Evolutionary conservation across 2,329 filamentous ascomycete genomes (phyloP).

Genomic region (Stenocarpella maydis): DNA sequence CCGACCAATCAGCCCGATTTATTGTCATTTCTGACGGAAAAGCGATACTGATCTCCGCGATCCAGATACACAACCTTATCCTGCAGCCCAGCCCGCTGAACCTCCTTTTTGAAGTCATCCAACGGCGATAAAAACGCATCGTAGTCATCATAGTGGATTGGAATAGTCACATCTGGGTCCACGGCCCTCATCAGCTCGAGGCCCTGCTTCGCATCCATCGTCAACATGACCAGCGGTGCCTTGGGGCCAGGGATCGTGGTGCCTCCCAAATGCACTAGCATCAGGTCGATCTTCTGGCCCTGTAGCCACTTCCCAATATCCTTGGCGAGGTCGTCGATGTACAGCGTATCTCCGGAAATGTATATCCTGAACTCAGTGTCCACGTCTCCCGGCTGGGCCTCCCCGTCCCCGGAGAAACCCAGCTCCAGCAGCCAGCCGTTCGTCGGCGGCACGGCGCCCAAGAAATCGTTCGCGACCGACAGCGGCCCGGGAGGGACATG

Average conservation of each 20-base stretch:
- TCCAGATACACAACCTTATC: conserved; percentile 68
- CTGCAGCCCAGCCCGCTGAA: conserved; percentile 58
- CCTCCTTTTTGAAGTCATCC: conserved; percentile 65
- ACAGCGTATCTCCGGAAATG: conserved; percentile 71
- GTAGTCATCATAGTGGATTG: conserved; percentile 72
- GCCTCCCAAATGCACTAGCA: conserved; percentile 72
- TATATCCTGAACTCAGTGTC: conserved; percentile 66
- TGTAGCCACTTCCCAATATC: conserved; percentile 65
- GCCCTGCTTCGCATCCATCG: conserved; percentile 72
- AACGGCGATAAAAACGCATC: conserved; percentile 67
- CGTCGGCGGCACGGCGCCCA: conserved; percentile 64
- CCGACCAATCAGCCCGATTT: not conserved
- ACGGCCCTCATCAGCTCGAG: conserved; percentile 67
- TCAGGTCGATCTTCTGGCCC: conserved; percentile 66
- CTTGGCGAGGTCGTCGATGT: conserved; percentile 65
- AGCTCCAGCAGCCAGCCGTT: conserved; percentile 74
- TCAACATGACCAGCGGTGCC: conserved; percentile 70
- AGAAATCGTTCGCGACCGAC: conserved; percentile 49
- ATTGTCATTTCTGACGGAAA: conserved; percentile 49
- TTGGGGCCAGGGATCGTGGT: conserved; percentile 69
- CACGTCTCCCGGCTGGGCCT: conserved; percentile 42
- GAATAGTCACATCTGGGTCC: conserved; percentile 68
- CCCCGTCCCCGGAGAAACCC: conserved; percentile 49
- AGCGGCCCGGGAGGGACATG: conserved; percentile 59
- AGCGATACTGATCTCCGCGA: conserved; percentile 64